Conservation (phyloP, 805 yeast species). For the Lipomyces yamadae region DNA sequence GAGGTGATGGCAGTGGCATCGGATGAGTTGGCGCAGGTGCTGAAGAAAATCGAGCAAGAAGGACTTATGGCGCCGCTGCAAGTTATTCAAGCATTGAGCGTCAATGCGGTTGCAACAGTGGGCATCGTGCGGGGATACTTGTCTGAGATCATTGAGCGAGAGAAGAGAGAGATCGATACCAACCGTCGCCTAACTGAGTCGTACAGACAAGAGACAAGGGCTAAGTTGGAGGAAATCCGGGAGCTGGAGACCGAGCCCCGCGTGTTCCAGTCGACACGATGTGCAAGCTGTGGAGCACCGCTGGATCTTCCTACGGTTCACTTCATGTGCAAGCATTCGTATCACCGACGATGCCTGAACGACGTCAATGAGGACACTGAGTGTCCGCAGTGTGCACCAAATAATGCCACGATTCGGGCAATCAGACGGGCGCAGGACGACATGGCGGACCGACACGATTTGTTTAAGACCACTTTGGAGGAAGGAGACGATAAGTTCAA, state of each 20-base stretch:
- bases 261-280: constrained; percentile 64
- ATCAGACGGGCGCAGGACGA: constrained; percentile 64
- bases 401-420: constrained; percentile 66
- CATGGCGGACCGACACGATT: constrained; percentile 63
- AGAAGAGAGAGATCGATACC: constrained; percentile 67
- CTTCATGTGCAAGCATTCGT: constrained; percentile 85
- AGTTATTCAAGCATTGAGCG: constrained; percentile 68
- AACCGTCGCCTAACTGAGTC: constrained; percentile 68
- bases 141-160: constrained; percentile 61
- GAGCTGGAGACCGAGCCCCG: constrained; percentile 55
- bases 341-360: constrained; percentile 76
- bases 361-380: constrained; percentile 42
- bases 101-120: constrained; percentile 65
- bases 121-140: constrained; percentile 75
- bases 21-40: constrained; percentile 54
- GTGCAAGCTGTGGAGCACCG: constrained; percentile 66
- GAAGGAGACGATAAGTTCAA: constrained; percentile 66
- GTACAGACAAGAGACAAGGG: constrained; percentile 67
- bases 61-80: constrained; percentile 75
- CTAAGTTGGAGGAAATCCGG: constrained; percentile 59
- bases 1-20: constrained; percentile 50
- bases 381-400: constrained; percentile 81
- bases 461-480: constrained; percentile 62
- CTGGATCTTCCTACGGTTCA: constrained; percentile 81
- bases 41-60: constrained; percentile 57